Conservation (phyloP, 352 stramenopile genomes). For the Stephanocyclus meneghinianus region DNA sequence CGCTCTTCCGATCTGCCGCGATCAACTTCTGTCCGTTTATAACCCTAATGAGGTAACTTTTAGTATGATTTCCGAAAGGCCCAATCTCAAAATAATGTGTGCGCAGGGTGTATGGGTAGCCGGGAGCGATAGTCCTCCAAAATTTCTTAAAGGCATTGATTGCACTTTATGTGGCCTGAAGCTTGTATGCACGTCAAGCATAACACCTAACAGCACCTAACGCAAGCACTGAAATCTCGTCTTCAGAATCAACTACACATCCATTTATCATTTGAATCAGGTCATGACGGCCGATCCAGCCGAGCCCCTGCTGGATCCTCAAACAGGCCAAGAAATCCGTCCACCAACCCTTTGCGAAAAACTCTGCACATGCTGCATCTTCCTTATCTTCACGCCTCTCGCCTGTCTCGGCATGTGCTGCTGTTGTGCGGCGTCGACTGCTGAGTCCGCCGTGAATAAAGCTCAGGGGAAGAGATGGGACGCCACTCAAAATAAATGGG, state of each 20-base stretch:
- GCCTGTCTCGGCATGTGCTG: conserved; percentile 28
- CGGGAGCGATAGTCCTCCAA: no score
- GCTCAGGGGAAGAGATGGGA: conserved; percentile 84
- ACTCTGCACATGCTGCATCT: conserved; percentile 1
- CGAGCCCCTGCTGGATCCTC: conserved; percentile 13
- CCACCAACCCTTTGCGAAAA: not conserved
- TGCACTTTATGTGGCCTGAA: no score
- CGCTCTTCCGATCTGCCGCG: no score
- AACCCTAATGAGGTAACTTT: no score
- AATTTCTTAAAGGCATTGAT: no score
- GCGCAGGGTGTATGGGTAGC: no score
- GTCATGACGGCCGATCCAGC: not conserved
- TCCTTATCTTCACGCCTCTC: not conserved
- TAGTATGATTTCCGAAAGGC: no score
- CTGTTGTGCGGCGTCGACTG: conserved; percentile 22
- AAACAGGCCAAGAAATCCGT: conserved; percentile 4
- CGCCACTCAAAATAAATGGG: conserved; percentile 73
- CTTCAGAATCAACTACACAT: not conserved
- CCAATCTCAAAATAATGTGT: no score
- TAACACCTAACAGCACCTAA: no score
- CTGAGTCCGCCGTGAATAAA: conserved; percentile 32
- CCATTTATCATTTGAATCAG: not conserved
- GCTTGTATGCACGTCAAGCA: no score
- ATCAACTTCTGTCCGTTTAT: no score
- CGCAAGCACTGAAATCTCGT: not conserved